Evolutionary conservation across 495 filamentous ascomycete genomes (phyloP).

Genomic region (Geoglossum glabrum): DNA sequence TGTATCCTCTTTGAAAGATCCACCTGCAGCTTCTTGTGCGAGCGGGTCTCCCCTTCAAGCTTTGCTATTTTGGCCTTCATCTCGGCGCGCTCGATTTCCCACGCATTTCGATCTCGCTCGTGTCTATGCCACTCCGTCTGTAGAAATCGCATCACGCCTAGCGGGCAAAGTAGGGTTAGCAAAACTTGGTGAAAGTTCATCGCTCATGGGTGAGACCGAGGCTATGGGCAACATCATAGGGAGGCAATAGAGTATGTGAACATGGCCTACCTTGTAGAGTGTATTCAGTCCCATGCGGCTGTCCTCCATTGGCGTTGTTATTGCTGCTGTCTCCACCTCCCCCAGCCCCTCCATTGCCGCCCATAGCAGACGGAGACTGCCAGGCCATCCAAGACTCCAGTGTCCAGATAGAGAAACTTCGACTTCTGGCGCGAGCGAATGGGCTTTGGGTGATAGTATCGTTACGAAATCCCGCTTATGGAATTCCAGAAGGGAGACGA

Average conservation of each 20-base stretch:
- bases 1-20: constrained; percentile 72
- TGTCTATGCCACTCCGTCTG: constrained; percentile 99
- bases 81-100: constrained; percentile 97
- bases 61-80: constrained; percentile 98
- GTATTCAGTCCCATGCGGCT: constrained; percentile 84
- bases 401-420: not conserved
- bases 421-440: not conserved
- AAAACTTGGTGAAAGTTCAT: not conserved
- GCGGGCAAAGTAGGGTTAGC: not conserved
- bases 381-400: constrained; percentile 28
- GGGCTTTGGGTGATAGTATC: not conserved
- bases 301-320: constrained; percentile 26
- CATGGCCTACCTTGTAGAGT: constrained; percentile 66
- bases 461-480: not conserved
- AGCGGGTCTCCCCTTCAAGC: constrained; percentile 72
- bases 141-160: constrained; percentile 97
- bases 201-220: not conserved
- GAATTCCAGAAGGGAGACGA: not conserved
- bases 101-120: constrained; percentile 92
- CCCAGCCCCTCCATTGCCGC: constrained; percentile 37
- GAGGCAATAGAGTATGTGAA: not conserved
- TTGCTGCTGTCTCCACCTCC: constrained; percentile 25
- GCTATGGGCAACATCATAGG: not conserved
- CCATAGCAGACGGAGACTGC: constrained; percentile 45
- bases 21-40: constrained; percentile 69